Evolutionary conservation across 2,329 filamentous ascomycete genomes (phyloP), one percentile per base, ranked within the genome.

Genomic region (Colletotrichum neosansevieriae): DNA sequence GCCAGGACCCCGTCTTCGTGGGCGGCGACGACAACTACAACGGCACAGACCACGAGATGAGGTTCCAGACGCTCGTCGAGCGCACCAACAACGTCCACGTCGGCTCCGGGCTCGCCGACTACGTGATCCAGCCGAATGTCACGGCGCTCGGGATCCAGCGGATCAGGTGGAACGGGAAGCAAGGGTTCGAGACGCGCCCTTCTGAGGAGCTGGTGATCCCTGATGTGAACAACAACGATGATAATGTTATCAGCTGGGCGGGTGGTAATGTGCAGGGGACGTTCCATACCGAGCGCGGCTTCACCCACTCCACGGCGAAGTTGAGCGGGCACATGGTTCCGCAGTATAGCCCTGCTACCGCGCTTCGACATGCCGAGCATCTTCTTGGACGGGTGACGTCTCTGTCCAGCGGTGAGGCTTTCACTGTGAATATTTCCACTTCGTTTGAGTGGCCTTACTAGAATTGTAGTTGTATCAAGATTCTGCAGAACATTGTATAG

Each of bases 131-230:
- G 29, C 82, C 85, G 73, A 91, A 92, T 75, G 92, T 92, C 15
- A 91, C 91, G 0, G 82, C 94, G 1, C 81, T 93, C 11, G 85
- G 86, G 1, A 89, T 94, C 69, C 92, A 95, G 75, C 94, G 94
- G 80, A 93, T 94, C 89, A 94, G 91, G 0, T 95, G 89, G 89
- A 88, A 88, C 67, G 92, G 92, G 6, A 77, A 83, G 51, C 88
- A 91, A 56, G 92, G 92, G 0, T 94, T 95, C 82, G 86, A 89
- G 72, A 75, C 78, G 1, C 77, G 79, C 0, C 92, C 92, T 0
- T 76, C 75, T 1, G 84, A 88, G 58, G 88, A 89, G 2, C 90
- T 93, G 75, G 92, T 87, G 75, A 90, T 94, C 0, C 92, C 92
- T 10, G 17, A 38, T 6, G 40, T 65, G 1, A 32, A 45, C 3